These are phyloP conservation scores for Rubia peregrina DNA, from an alignment of 305 asterid genomes.

Conservation along the genomic window DNA sequence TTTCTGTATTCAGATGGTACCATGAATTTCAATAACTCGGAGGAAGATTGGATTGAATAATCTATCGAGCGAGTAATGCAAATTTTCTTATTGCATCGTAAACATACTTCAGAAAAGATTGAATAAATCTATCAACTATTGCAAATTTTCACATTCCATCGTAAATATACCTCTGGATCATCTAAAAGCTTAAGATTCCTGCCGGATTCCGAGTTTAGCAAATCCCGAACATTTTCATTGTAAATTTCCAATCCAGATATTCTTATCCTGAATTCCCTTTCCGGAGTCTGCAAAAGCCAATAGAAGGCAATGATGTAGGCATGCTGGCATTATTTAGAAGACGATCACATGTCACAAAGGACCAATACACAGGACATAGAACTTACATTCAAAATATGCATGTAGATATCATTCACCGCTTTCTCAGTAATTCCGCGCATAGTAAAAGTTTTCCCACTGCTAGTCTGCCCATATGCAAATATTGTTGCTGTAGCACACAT, in stretches of 20 bases:
- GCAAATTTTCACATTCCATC: conserved; percentile 7
- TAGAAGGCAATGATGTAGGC: neutral
- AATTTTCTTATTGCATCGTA: no score
- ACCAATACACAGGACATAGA: conserved; percentile 6
- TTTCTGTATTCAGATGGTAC: conserved; percentile 48
- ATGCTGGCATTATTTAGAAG: neutral
- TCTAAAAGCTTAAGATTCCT: conserved; percentile 86
- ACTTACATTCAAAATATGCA: conserved; percentile 82
- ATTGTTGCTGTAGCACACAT: conserved; percentile 63
- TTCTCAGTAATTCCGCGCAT: conserved; percentile 94
- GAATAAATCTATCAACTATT: neutral
- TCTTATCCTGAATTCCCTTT: conserved; percentile 75
- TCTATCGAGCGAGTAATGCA: no score
- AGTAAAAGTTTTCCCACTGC: conserved; percentile 94
- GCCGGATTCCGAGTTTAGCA: conserved; percentile 81
- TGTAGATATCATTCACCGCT: conserved; percentile 87
- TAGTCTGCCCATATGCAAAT: conserved; percentile 96
- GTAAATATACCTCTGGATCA: conserved; percentile 78
- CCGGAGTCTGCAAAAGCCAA: conserved; percentile 55
- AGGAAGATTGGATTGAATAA: no score
- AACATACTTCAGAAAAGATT: conserved; percentile 8
- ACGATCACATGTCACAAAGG: neutral
- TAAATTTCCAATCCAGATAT: conserved; percentile 93
- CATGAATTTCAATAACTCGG: conserved; percentile 12
- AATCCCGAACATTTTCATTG: conserved; percentile 91